These are phyloP conservation scores for Cercospora canescens DNA, from an alignment of 2,329 filamentous ascomycete species.

Conservation along the genomic window DNA sequence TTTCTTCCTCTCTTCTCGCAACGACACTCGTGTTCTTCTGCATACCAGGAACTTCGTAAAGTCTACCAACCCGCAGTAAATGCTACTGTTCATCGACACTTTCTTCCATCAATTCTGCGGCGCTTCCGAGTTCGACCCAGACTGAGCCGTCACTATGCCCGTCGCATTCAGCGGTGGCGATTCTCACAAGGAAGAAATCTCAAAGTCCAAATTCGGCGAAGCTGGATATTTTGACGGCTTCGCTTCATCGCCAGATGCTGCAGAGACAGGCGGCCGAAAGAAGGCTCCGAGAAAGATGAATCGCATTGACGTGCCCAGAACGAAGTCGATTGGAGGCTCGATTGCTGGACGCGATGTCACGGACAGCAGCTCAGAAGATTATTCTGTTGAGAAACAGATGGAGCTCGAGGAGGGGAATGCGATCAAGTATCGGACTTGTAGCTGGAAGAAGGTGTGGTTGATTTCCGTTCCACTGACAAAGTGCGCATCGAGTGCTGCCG, in stretches of 20 bases:
- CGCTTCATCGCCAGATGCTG: conserved; percentile 25
- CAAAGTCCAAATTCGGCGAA: conserved; percentile 23
- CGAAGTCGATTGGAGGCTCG: conserved; percentile 36
- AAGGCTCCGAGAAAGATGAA: conserved; percentile 39
- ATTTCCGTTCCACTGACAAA: background rate
- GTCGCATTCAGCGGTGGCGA: background rate
- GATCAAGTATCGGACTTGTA: conserved; percentile 91
- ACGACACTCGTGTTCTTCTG: background rate
- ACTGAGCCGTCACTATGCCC: conserved; percentile 4
- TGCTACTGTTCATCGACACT: conserved; percentile 17
- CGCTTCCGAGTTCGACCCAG: conserved; percentile 11
- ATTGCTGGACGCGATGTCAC: conserved; percentile 14
- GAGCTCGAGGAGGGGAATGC: conserved; percentile 73
- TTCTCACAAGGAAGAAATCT: conserved; percentile 15
- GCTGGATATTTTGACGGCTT: conserved; percentile 32
- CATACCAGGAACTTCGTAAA: background rate
- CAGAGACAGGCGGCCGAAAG: conserved; percentile 34
- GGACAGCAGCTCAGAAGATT: conserved; percentile 31
- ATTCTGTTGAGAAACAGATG: conserved; percentile 65
- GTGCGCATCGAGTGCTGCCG: background rate
- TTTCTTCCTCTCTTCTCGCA: background rate
- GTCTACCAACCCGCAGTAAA: conserved; percentile 2
- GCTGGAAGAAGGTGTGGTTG: conserved; percentile 74
- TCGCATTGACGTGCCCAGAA: conserved; percentile 42
- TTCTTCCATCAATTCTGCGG: conserved; percentile 20